Evolutionary conservation across 106 monocot species (phyloP).

Genomic region (Ottelia alismoides): DNA sequence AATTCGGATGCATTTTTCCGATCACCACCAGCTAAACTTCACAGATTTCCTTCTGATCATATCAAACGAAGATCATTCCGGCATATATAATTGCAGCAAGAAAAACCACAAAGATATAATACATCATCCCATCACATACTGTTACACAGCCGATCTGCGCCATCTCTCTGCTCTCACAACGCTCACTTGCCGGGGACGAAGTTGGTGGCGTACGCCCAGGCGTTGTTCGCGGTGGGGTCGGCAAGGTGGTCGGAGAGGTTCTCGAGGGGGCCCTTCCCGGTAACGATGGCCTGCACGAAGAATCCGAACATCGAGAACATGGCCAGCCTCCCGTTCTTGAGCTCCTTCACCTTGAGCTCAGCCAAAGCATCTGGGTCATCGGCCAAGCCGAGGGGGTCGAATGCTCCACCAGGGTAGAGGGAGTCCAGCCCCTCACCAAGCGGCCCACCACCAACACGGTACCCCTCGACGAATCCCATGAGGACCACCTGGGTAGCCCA

Average conservation of each 20-base stretch:
- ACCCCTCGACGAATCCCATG: slow-evolving; percentile 79
- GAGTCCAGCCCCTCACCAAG: slow-evolving; percentile 61
- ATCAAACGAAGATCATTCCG: no score
- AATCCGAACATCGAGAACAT: no score
- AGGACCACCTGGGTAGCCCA: slow-evolving; percentile 64
- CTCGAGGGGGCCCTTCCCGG: slow-evolving; percentile 52
- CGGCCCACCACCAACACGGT: slow-evolving; percentile 60
- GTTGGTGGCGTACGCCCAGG: slow-evolving; percentile 84
- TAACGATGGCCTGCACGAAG: no score
- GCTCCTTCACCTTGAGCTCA: no score
- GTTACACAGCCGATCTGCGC: no score
- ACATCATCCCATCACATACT: no score
- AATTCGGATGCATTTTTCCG: no score
- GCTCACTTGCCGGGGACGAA: slow-evolving; percentile 69
- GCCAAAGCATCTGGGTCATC: slow-evolving; percentile 52
- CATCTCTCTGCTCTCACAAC: no score
- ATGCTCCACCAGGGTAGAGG: slow-evolving; percentile 43
- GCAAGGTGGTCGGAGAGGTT: slow-evolving; percentile 40
- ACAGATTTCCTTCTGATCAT: no score
- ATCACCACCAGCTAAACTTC: no score
- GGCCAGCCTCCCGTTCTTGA: no score
- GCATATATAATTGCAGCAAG: no score
- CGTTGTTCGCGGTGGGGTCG: slow-evolving; percentile 40
- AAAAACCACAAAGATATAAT: background rate
- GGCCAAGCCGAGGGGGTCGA: slow-evolving; percentile 42